Conservation (phyloP, 345 rosid species). For the Syzygium aqueum region DNA sequence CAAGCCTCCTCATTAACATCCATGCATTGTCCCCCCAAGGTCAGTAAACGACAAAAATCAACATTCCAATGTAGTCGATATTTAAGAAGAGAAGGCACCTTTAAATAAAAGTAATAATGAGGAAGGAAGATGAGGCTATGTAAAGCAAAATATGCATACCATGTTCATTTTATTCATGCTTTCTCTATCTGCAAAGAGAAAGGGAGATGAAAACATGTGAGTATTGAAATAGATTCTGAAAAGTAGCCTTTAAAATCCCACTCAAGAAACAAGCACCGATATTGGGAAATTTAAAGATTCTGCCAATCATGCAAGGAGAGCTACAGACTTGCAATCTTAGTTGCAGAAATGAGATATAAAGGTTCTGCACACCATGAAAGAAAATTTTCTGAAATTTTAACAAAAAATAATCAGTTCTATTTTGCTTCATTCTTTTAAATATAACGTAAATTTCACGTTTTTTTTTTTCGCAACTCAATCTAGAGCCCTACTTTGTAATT, state of each 20-base stretch:
- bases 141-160: neutral
- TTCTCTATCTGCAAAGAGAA: neutral
- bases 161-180: neutral
- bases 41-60: slow-evolving; percentile 30
- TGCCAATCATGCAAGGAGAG: neutral
- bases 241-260: neutral
- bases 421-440: neutral
- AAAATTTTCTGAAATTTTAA: neutral
- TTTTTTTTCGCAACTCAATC: neutral
- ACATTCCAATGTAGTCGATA: slow-evolving; percentile 15
- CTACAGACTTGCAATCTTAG: neutral
- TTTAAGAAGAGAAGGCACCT: neutral
- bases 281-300: neutral
- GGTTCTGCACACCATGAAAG: neutral
- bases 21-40: slow-evolving; percentile 26
- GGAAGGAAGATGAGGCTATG: neutral
- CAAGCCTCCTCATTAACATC: slow-evolving; percentile 22
- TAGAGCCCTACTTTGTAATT: neutral
- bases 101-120: neutral
- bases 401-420: neutral
- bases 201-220: neutral
- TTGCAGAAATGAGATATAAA: neutral
- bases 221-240: neutral
- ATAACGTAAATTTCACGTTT: neutral
- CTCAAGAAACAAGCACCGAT: neutral